Percentiles rank a stretch among this genome's conserved stretches.
Evolutionary conservation across 2,329 filamentous ascomycete species (phyloP).

Genomic region (Ceratocystis eucalypticola): DNA sequence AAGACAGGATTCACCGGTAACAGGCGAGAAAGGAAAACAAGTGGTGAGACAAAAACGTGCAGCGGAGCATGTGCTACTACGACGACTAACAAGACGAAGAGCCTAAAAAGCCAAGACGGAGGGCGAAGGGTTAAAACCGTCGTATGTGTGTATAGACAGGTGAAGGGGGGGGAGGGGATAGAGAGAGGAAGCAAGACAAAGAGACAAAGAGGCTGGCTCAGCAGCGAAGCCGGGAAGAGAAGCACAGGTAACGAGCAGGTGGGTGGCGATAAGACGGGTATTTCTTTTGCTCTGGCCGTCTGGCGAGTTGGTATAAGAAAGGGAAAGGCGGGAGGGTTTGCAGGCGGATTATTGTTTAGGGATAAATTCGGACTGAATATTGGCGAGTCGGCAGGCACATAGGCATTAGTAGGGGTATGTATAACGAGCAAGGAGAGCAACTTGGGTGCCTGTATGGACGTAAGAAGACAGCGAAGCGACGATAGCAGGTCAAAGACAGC

Average conservation of each 20-base stretch:
- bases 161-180: background rate
- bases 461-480: background rate
- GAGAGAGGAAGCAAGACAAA: background rate
- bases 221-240: background rate
- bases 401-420: background rate
- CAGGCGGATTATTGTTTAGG: background rate
- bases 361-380: background rate
- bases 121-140: background rate
- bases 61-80: background rate
- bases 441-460: background rate
- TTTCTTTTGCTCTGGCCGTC: background rate
- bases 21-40: slow-evolving; percentile 17
- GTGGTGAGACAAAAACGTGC: slow-evolving; percentile 12
- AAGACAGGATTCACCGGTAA: slow-evolving; percentile 13
- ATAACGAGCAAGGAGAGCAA: background rate
- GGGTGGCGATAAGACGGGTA: background rate
- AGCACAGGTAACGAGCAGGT: background rate
- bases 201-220: background rate
- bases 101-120: background rate
- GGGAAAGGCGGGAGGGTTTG: background rate
- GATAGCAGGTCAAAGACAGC: background rate
- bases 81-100: background rate
- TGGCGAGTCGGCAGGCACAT: background rate
- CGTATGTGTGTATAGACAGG: background rate
- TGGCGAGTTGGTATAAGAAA: background rate